Conservation (phyloP, 1,139 yeast species). For the Magnusiomyces suaveolens region DNA sequence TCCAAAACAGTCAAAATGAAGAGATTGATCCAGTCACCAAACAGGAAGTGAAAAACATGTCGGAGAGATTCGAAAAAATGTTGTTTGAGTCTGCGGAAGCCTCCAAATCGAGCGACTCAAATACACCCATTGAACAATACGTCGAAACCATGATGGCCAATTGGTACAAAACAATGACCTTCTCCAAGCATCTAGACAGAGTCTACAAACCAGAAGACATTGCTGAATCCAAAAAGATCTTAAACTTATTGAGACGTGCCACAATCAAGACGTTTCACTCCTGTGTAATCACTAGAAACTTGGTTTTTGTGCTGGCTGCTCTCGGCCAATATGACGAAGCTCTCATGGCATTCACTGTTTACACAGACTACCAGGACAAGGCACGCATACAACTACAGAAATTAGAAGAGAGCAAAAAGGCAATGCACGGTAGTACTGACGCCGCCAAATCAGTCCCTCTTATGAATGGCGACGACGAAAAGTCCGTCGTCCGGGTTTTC, state of each 20-base stretch:
- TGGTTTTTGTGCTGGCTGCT: constrained; percentile 28
- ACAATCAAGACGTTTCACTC: constrained; percentile 45
- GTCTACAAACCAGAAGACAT: constrained; percentile 17
- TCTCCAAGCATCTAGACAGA: constrained; percentile 20
- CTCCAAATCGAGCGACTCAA: constrained; percentile 39
- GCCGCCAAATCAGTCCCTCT: not conserved
- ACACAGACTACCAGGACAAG: constrained; percentile 34
- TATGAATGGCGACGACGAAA: constrained; percentile 24
- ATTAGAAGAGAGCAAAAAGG: constrained; percentile 9
- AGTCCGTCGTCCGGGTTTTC: constrained; percentile 23
- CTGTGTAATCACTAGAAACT: constrained; percentile 35
- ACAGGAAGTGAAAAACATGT: constrained; percentile 13
- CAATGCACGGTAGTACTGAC: too few species aligned
- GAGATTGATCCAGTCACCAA: constrained; percentile 1
- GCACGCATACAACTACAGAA: constrained; percentile 30
- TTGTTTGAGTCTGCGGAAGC: constrained; percentile 29
- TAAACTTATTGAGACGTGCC: constrained; percentile 30
- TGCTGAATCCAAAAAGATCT: constrained; percentile 19
- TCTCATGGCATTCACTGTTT: constrained; percentile 38
- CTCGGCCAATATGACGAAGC: constrained; percentile 32
- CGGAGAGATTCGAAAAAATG: constrained; percentile 15
- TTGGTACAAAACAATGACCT: constrained; percentile 20
- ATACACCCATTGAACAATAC: constrained; percentile 28
- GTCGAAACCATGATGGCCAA: constrained; percentile 30
- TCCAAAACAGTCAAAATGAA: constrained; percentile 12